Conservation (phyloP, 2,329 filamentous ascomycete genomes). For the Hirsutella thompsonii region DNA sequence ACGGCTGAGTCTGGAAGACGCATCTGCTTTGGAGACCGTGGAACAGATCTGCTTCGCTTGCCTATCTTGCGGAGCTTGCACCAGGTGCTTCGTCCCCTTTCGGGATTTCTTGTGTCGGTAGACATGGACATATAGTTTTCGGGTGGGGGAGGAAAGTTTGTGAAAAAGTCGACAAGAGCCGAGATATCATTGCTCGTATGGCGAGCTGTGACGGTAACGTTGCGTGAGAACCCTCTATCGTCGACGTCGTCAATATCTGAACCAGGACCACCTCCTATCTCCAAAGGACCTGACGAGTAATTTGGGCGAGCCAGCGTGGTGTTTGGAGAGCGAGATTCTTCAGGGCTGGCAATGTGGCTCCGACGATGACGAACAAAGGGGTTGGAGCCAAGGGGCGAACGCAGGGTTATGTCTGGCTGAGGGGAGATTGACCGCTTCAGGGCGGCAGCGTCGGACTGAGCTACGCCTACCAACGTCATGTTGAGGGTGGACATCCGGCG, state of each 20-base stretch:
- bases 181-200: conserved; percentile 14
- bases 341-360: conserved; percentile 1
- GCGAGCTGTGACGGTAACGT: conserved; percentile 5
- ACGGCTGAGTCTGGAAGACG: conserved; percentile 42
- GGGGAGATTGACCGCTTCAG: conserved; percentile 2
- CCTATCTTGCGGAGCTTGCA: conserved; percentile 27
- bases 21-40: conserved; percentile 17
- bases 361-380: conserved; percentile 3
- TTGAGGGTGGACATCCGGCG: not conserved
- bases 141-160: conserved; percentile 32
- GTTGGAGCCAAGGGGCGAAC: conserved; percentile 1
- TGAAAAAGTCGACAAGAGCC: conserved; percentile 35
- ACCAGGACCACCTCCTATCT: not conserved
- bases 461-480: not conserved
- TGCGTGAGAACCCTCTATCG: not conserved
- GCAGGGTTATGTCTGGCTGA: conserved; percentile 11
- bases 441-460: not conserved
- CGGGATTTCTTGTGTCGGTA: conserved; percentile 10
- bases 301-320: not conserved
- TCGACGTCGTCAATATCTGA: conserved; percentile 4
- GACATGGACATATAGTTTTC: conserved; percentile 36
- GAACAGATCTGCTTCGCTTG: conserved; percentile 21
- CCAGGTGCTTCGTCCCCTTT: conserved; percentile 22
- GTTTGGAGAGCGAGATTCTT: not conserved
- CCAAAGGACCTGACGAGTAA: not conserved